A percentile compares a stretch with the other conserved stretches of the same genome.
These are phyloP conservation scores for Cystoisospora suis DNA, from an alignment of 169 alveolate genomes.

Conservation along the genomic window DNA sequence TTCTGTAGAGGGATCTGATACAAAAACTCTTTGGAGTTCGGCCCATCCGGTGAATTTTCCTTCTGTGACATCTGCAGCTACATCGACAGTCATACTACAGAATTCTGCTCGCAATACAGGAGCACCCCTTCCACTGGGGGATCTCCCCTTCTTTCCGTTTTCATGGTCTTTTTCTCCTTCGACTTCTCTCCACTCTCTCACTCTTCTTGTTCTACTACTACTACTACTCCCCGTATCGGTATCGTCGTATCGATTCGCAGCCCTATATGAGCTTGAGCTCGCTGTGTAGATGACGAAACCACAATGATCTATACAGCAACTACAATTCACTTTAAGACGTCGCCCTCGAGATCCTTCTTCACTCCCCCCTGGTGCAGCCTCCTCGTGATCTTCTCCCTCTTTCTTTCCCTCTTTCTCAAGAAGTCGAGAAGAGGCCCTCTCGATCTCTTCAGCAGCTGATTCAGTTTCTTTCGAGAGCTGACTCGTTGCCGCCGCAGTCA, in stretches of 20 bases:
- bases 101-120: conserved; percentile 60
- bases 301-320: conserved; percentile 58
- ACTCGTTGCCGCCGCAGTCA: conserved; percentile 31
- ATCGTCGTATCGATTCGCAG: neutral
- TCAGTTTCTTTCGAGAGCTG: conserved; percentile 67
- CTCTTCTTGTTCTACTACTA: neutral
- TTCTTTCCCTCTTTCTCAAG: neutral
- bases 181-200: neutral
- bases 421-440: conserved; percentile 61
- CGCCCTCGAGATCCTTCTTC: neutral
- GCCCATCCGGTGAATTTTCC: conserved; percentile 54
- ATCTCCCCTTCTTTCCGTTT: conserved; percentile 19
- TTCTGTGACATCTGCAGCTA: conserved; percentile 35
- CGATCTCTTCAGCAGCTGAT: conserved; percentile 60
- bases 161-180: neutral
- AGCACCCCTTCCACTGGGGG: neutral
- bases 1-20: conserved; percentile 59
- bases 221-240: neutral
- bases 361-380: neutral
- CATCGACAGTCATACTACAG: conserved; percentile 37
- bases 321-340: conserved; percentile 11
- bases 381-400: neutral
- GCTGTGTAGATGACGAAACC: conserved; percentile 42
- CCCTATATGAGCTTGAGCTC: neutral
- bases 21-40: conserved; percentile 54